Base-by-base conservation (phyloP, 2,329 filamentous ascomycete species). In the Fusarium nisikadoi region DNA sequence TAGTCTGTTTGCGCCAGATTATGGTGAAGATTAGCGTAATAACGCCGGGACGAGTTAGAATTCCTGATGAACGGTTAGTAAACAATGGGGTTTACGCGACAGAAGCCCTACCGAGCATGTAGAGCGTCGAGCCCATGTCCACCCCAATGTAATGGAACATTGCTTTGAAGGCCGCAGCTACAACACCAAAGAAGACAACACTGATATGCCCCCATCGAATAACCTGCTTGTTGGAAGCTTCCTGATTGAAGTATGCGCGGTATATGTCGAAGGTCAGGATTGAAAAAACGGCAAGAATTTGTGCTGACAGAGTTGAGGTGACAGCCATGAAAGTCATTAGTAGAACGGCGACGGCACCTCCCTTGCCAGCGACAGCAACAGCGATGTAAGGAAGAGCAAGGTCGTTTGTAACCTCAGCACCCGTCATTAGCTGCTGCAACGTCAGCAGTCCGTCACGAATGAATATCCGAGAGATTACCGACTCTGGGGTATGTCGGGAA, bases 181-280 rank as follows among this genome's bases (percentile, higher is more conserved):
- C 19, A 0, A 56, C 1, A 0, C 39, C 54, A n/a, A 47, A 56
- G 1, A 56, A 11, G 0, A 88, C 80, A 2, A 89, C 86, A 0
- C 85, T 86, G 9, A 85, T 83, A 62, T 89, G 87, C 42, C 83
- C 86, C 79, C 84, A 84, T 1, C 83, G 83, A 41, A 88, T 88
- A 0, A 87, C 80, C 33, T 88, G 82, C 1, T 77, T 74, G 62
- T 88, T 86, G 0, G 81, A 83, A 0, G 86, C 86, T 0, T 65
- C 64, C 8, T 76, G 79, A 47, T 86, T 86, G 70, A 86, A 80
- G 67, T 88, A 87, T 13, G 83, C 82, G 0, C 85, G 80, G 70
- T 87, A 88, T 3, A 88, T 84, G 50, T 88, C 86, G 53, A 87
- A 88, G 39, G 82, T 84, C 36, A 88, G 82, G 49, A 88, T 88